Base-by-base conservation (phyloP, 164 flowering plant species). In the Piper betle region DNA sequence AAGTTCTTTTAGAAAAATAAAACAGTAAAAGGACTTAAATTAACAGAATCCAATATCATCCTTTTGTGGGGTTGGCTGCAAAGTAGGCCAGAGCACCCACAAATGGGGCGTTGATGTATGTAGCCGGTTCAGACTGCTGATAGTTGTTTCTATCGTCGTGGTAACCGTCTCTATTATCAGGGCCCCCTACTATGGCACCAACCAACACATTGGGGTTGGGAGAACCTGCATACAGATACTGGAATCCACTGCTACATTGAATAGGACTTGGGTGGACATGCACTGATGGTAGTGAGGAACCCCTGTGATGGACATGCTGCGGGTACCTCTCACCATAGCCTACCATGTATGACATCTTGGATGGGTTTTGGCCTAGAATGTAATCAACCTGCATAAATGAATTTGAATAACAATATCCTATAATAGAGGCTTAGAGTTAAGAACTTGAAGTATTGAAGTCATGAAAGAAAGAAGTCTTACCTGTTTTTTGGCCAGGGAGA, bases 101-200 rank as follows among this genome's bases (percentile, higher is more conserved):
- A 39, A 58, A 39, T 15, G 60, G 60, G 16, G 60, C 60, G 11
- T 57, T 39, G 46, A 72, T 48, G 20, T 69, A 61, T 73, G 77
- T 52, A 82, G 98, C 91, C 0, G 98, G 98, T 72, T 92, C 98
- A 4, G 89, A 79, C 59, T 92, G 95, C 76, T 79, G 77, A 64
- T 88, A 89, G 61, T 82, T 82, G 55, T 80, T 76, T 65, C 93
- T 64, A 6, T 84, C 86, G 72, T 92, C 95, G 0, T 81, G n/a
- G 54, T 79, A 92, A 4, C 39, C 58, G 64, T 89, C 98, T 6
- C 60, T 64, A 48, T 52, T 73, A 64, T 87, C 93, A 6, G 98
- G 96, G 33, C 98, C 95, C 15, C 98, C 96, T 16, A 88, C 53
- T 0, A 91, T 67, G 9, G 98, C 98, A 25, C 96, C 95, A 3